Conservation (phyloP, 768 basidiomycete species). For the Pleurotus ostreatus region DNA sequence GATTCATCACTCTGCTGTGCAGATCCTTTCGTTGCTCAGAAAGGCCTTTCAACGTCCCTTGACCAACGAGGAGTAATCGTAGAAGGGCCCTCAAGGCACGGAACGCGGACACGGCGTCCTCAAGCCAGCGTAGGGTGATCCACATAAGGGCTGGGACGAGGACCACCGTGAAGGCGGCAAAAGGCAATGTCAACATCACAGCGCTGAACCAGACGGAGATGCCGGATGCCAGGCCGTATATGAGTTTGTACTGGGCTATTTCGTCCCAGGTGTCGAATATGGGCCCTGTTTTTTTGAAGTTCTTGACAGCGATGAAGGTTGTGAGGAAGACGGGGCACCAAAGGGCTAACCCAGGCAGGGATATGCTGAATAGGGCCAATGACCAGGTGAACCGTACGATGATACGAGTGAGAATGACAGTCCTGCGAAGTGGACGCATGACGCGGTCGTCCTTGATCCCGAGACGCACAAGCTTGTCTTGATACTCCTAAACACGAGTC, state of each 20-base stretch:
- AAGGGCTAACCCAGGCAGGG: slow-evolving; percentile 72
- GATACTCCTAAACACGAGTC: slow-evolving; percentile 51
- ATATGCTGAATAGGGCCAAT: slow-evolving; percentile 55
- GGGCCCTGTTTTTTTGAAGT: slow-evolving; percentile 79
- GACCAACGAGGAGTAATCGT: slow-evolving; percentile 61
- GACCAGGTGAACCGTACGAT: slow-evolving; percentile 63
- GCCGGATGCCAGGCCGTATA: slow-evolving; percentile 76
- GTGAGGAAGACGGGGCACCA: slow-evolving; percentile 79
- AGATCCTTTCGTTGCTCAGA: slow-evolving; percentile 51
- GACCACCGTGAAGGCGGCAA: slow-evolving; percentile 52
- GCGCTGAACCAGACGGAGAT: slow-evolving; percentile 58
- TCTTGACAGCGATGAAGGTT: slow-evolving; percentile 65
- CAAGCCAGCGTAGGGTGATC: slow-evolving; percentile 86
- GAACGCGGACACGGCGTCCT: slow-evolving; percentile 77
- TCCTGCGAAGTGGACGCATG: slow-evolving; percentile 54
- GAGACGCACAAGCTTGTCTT: slow-evolving; percentile 61
- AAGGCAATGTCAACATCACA: slow-evolving; percentile 56
- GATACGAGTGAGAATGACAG: slow-evolving; percentile 59
- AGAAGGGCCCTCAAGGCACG: slow-evolving; percentile 65
- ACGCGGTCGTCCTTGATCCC: slow-evolving; percentile 87
- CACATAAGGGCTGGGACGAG: slow-evolving; percentile 79
- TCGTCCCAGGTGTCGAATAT: slow-evolving; percentile 88
- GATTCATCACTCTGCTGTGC: slow-evolving; percentile 60
- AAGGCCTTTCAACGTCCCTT: slow-evolving; percentile 49
- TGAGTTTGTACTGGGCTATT: slow-evolving; percentile 85